phyloP scores from a whole-genome alignment of 2,329 filamentous ascomycete species.

The Aspergillus felis region DNA sequence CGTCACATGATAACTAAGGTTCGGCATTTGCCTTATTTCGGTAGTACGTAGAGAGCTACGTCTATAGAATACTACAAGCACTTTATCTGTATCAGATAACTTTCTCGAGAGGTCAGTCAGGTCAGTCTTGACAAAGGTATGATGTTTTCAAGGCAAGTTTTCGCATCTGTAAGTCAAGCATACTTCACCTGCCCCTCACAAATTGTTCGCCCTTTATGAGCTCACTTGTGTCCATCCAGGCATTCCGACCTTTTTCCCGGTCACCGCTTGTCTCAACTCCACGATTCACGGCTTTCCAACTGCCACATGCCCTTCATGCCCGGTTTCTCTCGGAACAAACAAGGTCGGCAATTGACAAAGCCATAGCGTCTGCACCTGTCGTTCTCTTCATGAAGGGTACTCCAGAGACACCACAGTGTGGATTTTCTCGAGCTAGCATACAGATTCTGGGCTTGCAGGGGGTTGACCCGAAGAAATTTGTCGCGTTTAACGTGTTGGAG shows the following conservation, averaged over 20 bases:
- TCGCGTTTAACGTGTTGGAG: conserved; percentile 96
- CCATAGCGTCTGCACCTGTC: conserved; percentile 80
- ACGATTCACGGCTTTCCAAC: conserved; percentile 29
- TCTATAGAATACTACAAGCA: background rate
- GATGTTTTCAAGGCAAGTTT: background rate
- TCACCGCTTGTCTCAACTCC: conserved; percentile 19
- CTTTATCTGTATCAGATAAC: background rate
- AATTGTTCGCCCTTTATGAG: background rate
- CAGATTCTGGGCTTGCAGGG: conserved; percentile 94
- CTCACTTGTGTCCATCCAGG: conserved; percentile 13
- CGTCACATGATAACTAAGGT: background rate
- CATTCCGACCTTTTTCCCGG: conserved; percentile 28
- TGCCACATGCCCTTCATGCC: conserved; percentile 33
- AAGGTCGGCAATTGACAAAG: conserved; percentile 80
- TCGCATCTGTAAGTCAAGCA: background rate
- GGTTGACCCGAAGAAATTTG: conserved; percentile 91
- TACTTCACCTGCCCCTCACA: background rate
- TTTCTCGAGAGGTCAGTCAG: background rate
- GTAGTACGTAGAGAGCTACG: too few relatives aligned
- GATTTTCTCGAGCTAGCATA: conserved; percentile 91
- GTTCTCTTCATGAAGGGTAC: conserved; percentile 99
- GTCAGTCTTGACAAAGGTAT: background rate
- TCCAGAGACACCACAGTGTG: conserved; percentile 91
- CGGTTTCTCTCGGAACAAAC: conserved; percentile 79
- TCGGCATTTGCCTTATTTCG: too few relatives aligned